These are phyloP conservation scores for Backusella tuberculispora DNA, from an alignment of 192 early-diverging fungal genomes.

Conservation along the genomic window DNA sequence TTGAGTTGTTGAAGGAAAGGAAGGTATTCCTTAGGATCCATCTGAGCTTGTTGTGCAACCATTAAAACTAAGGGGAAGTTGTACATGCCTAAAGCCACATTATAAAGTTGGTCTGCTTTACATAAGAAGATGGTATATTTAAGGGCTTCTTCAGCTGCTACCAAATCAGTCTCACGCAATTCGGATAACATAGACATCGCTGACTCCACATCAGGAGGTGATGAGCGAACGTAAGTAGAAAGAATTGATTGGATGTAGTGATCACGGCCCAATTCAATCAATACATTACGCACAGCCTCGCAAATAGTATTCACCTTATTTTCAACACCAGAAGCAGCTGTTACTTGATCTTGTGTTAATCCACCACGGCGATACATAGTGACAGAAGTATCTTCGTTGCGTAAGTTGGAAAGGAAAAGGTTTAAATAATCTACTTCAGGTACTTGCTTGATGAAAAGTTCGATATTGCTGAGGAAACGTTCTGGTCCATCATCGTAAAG, in stretches of 20 bases:
- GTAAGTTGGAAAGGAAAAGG: conserved; percentile 83
- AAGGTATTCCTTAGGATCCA: conserved; percentile 95
- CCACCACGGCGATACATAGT: conserved; percentile 72
- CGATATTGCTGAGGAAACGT: conserved; percentile 68
- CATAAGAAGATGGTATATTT: conserved; percentile 93
- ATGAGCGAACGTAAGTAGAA: conserved; percentile 81
- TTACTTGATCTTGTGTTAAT: background rate
- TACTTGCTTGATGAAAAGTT: conserved; percentile 76
- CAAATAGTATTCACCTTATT: conserved; percentile 82
- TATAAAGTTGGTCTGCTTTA: conserved; percentile 85
- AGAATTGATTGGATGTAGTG: conserved; percentile 80
- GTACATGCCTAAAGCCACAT: conserved; percentile 93
- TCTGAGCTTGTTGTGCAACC: conserved; percentile 97
- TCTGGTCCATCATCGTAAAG: conserved; percentile 79
- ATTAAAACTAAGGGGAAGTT: conserved; percentile 90
- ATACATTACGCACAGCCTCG: conserved; percentile 61
- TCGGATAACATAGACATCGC: conserved; percentile 72
- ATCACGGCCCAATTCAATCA: conserved; percentile 55
- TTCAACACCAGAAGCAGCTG: conserved; percentile 20
- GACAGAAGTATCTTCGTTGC: conserved; percentile 80
- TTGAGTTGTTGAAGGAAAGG: conserved; percentile 85
- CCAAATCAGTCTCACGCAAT: conserved; percentile 45
- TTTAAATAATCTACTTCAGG: conserved; percentile 87
- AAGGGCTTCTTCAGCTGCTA: conserved; percentile 81
- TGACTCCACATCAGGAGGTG: conserved; percentile 80